Conservation (phyloP, 2,329 filamentous ascomycete species). For the Fusarium sp. region DNA sequence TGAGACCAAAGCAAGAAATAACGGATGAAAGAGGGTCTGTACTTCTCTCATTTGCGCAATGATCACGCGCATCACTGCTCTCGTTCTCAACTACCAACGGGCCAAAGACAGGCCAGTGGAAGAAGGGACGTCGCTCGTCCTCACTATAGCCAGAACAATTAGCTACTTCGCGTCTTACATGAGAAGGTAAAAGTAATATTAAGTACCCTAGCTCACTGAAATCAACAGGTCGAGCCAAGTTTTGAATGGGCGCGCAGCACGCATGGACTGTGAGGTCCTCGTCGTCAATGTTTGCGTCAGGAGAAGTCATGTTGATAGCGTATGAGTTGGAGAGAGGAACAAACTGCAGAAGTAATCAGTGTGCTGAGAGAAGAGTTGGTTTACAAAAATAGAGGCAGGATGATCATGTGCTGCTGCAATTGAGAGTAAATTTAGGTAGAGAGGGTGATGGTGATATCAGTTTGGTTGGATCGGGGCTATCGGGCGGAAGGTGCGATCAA, state of each 20-base stretch:
- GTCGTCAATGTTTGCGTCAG: constrained; percentile 47
- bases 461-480: constrained; percentile 35
- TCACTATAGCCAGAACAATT: constrained; percentile 3
- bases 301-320: constrained; percentile 34
- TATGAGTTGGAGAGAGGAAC: no score
- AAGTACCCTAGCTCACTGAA: constrained; percentile 60
- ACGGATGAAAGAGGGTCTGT: constrained; percentile 2
- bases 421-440: constrained; percentile 5
- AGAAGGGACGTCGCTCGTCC: constrained; percentile 19
- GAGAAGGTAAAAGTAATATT: neutral
- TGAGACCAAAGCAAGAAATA: neutral
- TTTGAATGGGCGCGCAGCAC: constrained; percentile 59
- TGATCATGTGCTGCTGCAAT: constrained; percentile 24
- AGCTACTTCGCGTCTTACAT: neutral
- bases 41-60: constrained; percentile 85
- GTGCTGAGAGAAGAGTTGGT: neutral
- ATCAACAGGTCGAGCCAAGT: constrained; percentile 61
- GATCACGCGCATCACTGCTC: constrained; percentile 81
- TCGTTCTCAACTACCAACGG: constrained; percentile 82
- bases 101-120: constrained; percentile 71
- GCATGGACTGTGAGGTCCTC: constrained; percentile 54
- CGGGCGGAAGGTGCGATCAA: constrained; percentile 31
- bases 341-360: neutral
- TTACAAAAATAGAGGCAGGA: neutral
- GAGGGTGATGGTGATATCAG: constrained; percentile 9